Evolutionary conservation across 352 stramenopile genomes (phyloP).

Genomic region (Globisporangium nunn): DNA sequence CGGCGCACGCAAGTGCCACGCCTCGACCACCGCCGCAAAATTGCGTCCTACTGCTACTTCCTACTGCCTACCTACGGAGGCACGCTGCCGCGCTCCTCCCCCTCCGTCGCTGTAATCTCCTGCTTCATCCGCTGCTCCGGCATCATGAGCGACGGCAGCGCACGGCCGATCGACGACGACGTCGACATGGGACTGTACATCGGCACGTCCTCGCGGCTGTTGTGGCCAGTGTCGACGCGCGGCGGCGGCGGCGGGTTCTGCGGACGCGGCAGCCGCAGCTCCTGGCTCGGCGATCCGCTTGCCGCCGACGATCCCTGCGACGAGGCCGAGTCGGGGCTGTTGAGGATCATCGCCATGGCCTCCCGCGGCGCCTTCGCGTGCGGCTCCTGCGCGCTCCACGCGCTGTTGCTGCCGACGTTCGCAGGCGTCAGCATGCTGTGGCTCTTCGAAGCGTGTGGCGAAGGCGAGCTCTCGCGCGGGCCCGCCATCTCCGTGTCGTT

Average conservation of each 20-base stretch:
- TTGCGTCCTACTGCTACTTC: constrained; percentile 1
- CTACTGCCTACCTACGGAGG: neutral
- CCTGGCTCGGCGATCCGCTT: neutral
- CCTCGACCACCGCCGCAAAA: neutral
- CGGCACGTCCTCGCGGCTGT: constrained; percentile 1
- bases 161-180: constrained; percentile 12
- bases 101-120: neutral
- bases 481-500: constrained; percentile 3
- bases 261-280: neutral
- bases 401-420: neutral
- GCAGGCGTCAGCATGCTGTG: neutral
- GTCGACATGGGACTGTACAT: constrained; percentile 16
- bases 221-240: neutral
- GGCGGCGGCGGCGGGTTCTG: neutral
- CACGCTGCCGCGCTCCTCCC: neutral
- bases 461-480: neutral
- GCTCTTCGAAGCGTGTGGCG: neutral
- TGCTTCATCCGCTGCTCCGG: neutral
- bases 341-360: constrained; percentile 72
- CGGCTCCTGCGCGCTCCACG: neutral
- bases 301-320: neutral
- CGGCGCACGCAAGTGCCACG: neutral
- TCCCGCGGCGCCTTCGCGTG: constrained; percentile 11
- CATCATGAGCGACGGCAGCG: constrained; percentile 17
- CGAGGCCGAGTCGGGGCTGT: constrained; percentile 29